phyloP scores from a whole-genome alignment of 2,329 filamentous ascomycete genomes.

The Colletotrichum magnum region DNA sequence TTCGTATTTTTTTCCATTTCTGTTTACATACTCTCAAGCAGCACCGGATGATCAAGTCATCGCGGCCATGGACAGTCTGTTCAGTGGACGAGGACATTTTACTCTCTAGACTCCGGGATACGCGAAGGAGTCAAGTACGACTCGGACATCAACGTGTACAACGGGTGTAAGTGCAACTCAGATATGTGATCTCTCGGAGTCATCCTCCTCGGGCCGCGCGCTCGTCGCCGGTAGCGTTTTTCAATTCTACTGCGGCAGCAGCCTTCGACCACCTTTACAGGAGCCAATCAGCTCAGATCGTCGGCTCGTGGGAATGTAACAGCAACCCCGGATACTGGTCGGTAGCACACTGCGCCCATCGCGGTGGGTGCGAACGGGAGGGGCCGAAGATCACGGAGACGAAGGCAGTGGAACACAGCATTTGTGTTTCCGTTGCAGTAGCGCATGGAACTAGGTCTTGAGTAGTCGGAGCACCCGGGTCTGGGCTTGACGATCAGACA shows the following conservation, averaged over 20 bases:
- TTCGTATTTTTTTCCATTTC: no score
- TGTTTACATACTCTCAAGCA: no score
- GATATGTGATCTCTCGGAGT: constrained; percentile 62
- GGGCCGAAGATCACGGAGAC: not conserved
- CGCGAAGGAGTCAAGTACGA: constrained; percentile 63
- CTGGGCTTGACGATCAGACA: not conserved
- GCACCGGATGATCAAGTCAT: no score
- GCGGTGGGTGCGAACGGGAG: not conserved
- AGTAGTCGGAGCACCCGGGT: not conserved
- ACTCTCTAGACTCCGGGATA: constrained; percentile 62
- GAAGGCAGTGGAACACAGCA: no score
- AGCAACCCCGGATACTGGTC: not conserved
- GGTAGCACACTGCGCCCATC: not conserved
- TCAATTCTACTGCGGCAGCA: constrained; percentile 62
- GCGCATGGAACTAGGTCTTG: not conserved
- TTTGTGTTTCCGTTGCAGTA: no score
- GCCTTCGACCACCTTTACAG: constrained; percentile 52
- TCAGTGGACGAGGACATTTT: constrained; percentile 62
- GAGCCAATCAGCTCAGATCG: constrained; percentile 47
- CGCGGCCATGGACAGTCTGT: not conserved
- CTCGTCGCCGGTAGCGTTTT: constrained; percentile 56
- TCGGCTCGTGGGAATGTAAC: constrained; percentile 39
- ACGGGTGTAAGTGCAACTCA: constrained; percentile 62
- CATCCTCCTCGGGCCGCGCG: constrained; percentile 59
- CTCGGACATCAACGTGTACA: constrained; percentile 61